Percentiles rank a stretch among this genome's conserved stretches.
phyloP scores from a whole-genome alignment of 305 asterid genomes.

The Plantago coronopus region DNA sequence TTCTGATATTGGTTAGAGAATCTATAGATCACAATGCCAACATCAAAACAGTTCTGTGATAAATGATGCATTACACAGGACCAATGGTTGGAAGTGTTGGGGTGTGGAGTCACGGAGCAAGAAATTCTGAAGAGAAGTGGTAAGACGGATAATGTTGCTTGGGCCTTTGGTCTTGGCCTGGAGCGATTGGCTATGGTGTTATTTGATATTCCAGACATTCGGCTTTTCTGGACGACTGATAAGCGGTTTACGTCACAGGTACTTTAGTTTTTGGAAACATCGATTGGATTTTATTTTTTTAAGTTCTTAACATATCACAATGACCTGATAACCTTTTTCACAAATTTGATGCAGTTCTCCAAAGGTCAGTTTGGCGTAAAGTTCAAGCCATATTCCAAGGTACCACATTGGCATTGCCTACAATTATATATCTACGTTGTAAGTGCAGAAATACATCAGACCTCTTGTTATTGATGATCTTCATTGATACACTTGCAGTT shows the following conservation, averaged over 20 bases:
- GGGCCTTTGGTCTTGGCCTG: conserved; percentile 99
- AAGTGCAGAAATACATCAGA: neutral
- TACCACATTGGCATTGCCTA: conserved; percentile 23
- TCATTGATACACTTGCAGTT: conserved; percentile 37
- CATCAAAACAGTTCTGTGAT: neutral
- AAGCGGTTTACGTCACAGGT: conserved; percentile 95
- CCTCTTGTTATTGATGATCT: conserved; percentile 8
- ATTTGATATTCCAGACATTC: conserved; percentile 91
- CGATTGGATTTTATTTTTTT: conserved; percentile 3
- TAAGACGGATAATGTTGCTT: conserved; percentile 62
- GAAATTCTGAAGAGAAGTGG: conserved; percentile 83
- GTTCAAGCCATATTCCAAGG: conserved; percentile 89
- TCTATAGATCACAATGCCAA: neutral
- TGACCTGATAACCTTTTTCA: conserved; percentile 7
- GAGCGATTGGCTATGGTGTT: conserved; percentile 89
- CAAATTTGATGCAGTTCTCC: conserved; percentile 47
- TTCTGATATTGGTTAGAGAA: conserved; percentile 3
- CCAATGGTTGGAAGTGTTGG: conserved; percentile 93
- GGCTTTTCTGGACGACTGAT: conserved; percentile 84
- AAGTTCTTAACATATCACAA: conserved; percentile 9
- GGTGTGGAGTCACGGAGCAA: conserved; percentile 95
- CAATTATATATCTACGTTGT: neutral
- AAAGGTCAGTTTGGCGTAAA: conserved; percentile 74
- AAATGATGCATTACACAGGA: conserved; percentile 40
- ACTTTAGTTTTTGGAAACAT: conserved; percentile 20